phyloP scores from a whole-genome alignment of 176 grass and related monocot genomes.

The Aechmea fasciata region DNA sequence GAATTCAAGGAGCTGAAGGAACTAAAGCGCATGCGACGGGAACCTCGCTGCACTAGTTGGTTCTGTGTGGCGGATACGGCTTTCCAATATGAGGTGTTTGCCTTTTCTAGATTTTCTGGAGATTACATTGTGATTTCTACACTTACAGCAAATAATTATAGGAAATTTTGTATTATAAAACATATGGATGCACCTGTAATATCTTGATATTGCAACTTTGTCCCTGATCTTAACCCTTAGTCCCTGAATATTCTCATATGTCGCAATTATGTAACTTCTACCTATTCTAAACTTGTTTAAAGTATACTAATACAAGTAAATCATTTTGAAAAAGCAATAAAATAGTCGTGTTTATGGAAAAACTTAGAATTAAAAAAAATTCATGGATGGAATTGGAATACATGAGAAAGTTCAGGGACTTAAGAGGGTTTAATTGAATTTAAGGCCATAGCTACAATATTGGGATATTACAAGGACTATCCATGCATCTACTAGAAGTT shows the following conservation, averaged over 20 bases:
- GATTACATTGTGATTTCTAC: conserved; percentile 1
- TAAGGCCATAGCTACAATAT: no score
- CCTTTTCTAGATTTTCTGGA: conserved; percentile 1
- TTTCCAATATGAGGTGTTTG: conserved; percentile 80
- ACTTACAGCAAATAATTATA: not conserved
- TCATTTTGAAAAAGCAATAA: no score
- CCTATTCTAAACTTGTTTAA: no score
- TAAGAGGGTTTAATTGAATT: no score
- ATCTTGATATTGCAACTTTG: not conserved
- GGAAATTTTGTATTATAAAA: not conserved
- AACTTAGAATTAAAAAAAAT: no score
- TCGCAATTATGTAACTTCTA: no score
- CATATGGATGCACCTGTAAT: not conserved
- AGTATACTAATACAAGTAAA: no score
- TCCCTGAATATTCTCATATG: no score
- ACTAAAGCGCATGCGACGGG: conserved; percentile 67
- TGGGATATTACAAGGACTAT: not conserved
- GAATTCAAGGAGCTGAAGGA: conserved; percentile 98
- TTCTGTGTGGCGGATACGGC: conserved; percentile 82
- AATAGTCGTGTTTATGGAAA: no score
- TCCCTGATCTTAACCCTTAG: no score
- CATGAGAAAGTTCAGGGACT: no score
- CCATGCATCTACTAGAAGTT: not conserved
- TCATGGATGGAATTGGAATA: no score
- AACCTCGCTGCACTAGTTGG: conserved; percentile 73